A percentile compares a stretch with the other conserved stretches of the same genome.
Conservation (phyloP, 768 basidiomycete genomes). For the Fistulinella prunicolor region DNA sequence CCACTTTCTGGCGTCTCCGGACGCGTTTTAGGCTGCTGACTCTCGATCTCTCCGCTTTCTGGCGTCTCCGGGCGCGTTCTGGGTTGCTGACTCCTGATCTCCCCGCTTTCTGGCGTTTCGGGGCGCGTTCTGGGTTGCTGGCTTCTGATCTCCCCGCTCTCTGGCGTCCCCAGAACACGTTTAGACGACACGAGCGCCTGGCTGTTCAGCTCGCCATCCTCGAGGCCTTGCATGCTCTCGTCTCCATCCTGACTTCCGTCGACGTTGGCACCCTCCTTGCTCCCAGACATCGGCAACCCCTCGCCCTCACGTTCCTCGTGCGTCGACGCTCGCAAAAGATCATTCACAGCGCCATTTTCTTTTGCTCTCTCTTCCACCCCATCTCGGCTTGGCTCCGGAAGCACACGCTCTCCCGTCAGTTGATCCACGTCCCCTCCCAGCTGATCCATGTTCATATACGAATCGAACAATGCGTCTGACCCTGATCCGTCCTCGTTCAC, state of each 20-base stretch:
- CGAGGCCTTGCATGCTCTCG: background rate
- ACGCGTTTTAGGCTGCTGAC: background rate
- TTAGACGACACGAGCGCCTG: background rate
- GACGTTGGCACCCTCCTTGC: background rate
- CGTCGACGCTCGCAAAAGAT: background rate
- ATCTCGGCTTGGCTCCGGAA: background rate
- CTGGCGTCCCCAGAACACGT: background rate
- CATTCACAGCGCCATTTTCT: background rate
- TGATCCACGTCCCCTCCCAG: constrained; percentile 2
- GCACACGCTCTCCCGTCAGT: background rate
- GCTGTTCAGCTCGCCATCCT: constrained; percentile 17
- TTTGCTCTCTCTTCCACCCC: background rate
- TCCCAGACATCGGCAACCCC: background rate
- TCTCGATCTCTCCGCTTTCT: constrained; percentile 18
- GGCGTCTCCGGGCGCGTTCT: background rate
- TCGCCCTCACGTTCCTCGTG: background rate
- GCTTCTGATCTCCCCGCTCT: background rate
- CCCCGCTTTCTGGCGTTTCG: background rate
- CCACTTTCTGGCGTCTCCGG: too few relatives aligned
- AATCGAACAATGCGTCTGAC: constrained; percentile 17
- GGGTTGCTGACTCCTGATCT: background rate
- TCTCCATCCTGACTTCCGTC: background rate
- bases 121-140: background rate
- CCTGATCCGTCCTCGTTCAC: background rate
- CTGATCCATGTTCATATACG: constrained; percentile 24